Evolutionary conservation across 352 stramenopile genomes (phyloP), one percentile per base, ranked within the genome.

Genomic region (Blastocystis sp.): DNA sequence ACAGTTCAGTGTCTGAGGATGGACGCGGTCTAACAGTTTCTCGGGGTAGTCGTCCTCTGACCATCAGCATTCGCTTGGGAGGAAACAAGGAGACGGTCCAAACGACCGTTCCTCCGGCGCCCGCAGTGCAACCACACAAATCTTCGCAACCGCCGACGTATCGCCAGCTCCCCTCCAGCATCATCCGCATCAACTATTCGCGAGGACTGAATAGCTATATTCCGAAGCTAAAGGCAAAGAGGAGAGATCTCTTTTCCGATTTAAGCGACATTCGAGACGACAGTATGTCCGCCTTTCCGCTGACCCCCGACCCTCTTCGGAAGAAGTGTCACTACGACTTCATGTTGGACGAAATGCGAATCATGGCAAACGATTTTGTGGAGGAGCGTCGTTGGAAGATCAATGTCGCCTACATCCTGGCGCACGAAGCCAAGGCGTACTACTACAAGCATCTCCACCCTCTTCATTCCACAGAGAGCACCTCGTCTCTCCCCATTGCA

Each of bases 341-440:
- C 38, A 63, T 81, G 24, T 32, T 81, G 27, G 69, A 81, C 29
- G 69, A 81, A 51, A 63, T 51, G 18, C 14, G 54, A 24, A n/a
- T 81, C 14, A 42, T 81, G 8, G 49, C 69, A 1, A 81, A 81
- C 40, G 69, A 81, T 44, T 81, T 81, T 29, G 21, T 81, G 2
- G 69, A 81, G 53, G 69, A 81, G 18, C 69, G 69, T 40, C 61
- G 56, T 27, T 81, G 69, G 69, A 81, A 81, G 46, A 81, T 81
- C 51, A 29, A 81, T 21, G 46, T 40, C 40, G 69, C 69, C 2
- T 81, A 81, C 40, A 61, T 81, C n/a, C 18, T 81, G 34, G 69
- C 69, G 4, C 69, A 81, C 53, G 69, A 81, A n/a, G 69, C 69
- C 11, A 14, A 61, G 32, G 49, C 69, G 18, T 81, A 63, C 36